These are phyloP conservation scores for Metschnikowia continentalis DNA, from an alignment of 805 yeast genomes.

Conservation along the genomic window DNA sequence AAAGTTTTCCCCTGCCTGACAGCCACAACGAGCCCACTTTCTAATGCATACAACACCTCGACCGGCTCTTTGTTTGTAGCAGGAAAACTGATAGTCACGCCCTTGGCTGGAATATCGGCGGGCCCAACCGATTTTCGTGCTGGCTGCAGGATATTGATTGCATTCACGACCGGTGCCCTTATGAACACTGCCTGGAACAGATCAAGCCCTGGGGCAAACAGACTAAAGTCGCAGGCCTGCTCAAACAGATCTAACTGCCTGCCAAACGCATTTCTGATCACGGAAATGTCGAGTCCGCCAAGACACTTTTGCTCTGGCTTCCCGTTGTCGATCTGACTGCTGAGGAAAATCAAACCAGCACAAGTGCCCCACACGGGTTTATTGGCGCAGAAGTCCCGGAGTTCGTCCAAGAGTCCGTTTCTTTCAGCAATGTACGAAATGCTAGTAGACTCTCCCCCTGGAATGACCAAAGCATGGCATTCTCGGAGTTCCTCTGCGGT, in stretches of 20 bases:
- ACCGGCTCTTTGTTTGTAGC: conserved; percentile 27
- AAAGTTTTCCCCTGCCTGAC: conserved; percentile 63
- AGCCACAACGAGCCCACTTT: conserved; percentile 54
- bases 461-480: conserved; percentile 62
- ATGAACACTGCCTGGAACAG: conserved; percentile 56
- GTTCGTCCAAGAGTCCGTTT: conserved; percentile 51
- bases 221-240: conserved; percentile 38
- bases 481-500: conserved; percentile 44
- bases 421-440: conserved; percentile 70
- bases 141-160: conserved; percentile 1
- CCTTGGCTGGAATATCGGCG: conserved; percentile 4
- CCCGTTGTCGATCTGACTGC: conserved; percentile 51
- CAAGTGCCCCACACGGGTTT: conserved; percentile 82
- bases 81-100: not conserved
- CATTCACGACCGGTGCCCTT: conserved; percentile 68
- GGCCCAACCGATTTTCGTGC: conserved; percentile 13
- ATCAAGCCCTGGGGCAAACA: conserved; percentile 39
- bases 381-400: conserved; percentile 44
- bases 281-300: conserved; percentile 62
- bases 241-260: conserved; percentile 68
- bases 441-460: conserved; percentile 69
- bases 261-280: conserved; percentile 74
- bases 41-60: conserved; percentile 39
- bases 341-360: conserved; percentile 71
- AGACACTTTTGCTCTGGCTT: conserved; percentile 51